Evolutionary conservation across 176 grass and related monocot species (phyloP), one percentile per base, ranked within the genome.

Genomic region (Raddia distichophylla): DNA sequence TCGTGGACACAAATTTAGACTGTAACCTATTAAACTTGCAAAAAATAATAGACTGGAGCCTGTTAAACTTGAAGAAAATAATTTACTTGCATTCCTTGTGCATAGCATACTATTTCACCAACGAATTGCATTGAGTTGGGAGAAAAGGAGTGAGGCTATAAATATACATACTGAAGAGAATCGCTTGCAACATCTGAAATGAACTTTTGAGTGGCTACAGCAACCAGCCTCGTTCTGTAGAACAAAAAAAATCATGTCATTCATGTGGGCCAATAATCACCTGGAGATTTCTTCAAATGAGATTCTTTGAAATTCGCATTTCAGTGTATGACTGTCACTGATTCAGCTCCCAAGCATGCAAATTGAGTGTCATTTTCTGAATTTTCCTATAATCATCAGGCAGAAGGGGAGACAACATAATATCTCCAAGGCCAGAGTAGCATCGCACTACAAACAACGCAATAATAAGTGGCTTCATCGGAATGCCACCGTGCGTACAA

Each of bases 151-250:
- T 10, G 44, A 73, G 52, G 44, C 18, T 54, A 16, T 49, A 69
- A 55, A 74, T 77, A 49, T 68, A 85, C 96, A 60, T 91, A 99
- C 96, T 99, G 93, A 57, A 99, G 86, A 82, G 96, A 91, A 86
- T 99, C 96, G 71, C 87, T 95, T 67, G 96, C 90, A 78, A 99
- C 52, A 8, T 99, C 96, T 2, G 91, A 91, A 83, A 99, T 89
- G 87, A 99, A 95, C 77, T 99, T 99, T 76, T 99, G 96, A 65
- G 96, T 89, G 56, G 90, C 93, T 84, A 99, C 89, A 86, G 93
- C 90, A 61, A 99, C 86, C 64, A 99, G 69, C 80, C 96, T 91
- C 66, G 93, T 99, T 85, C 96, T 95, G 93, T 67, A 80, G 42
- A 84, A 11, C 71, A 15, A 57, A 69, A 52, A 44, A 3, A 19